phyloP scores from a whole-genome alignment of 2,329 filamentous ascomycete genomes.

The Myriosclerotinia scirpicola region DNA sequence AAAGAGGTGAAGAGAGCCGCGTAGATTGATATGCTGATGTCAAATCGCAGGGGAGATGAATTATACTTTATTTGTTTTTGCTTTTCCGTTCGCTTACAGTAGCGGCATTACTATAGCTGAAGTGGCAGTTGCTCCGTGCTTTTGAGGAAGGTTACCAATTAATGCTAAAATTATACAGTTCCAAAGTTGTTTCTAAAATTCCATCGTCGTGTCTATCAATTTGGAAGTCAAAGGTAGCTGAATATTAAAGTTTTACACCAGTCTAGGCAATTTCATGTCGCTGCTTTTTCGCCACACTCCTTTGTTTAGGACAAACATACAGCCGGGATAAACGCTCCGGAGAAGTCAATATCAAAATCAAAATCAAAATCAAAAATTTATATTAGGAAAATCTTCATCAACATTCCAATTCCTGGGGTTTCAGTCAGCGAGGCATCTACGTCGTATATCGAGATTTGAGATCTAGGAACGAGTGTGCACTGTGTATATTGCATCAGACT shows the following conservation, averaged over 20 bases:
- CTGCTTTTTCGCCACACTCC: constrained; percentile 5
- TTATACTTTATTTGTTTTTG: constrained; percentile 19
- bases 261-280: not conserved
- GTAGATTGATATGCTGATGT: constrained; percentile 15
- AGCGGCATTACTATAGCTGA: constrained; percentile 16
- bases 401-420: not conserved
- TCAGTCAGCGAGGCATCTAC: not conserved
- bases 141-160: not conserved
- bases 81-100: constrained; percentile 7
- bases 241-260: constrained; percentile 2
- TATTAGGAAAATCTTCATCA: constrained; percentile 7
- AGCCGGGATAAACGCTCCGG: not conserved
- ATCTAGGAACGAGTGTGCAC: not conserved
- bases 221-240: not conserved
- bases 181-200: constrained; percentile 1
- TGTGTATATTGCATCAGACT: not conserved
- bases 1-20: not conserved
- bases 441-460: not conserved
- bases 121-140: constrained; percentile 19
- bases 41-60: constrained; percentile 12
- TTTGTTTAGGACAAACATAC: not conserved
- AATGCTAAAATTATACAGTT: constrained; percentile 17
- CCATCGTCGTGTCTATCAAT: not conserved
- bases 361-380: not conserved
- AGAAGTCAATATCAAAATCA: constrained; percentile 1